Evolutionary conservation across 768 basidiomycete genomes (phyloP).

Genomic region (Steccherinum ochraceum): DNA sequence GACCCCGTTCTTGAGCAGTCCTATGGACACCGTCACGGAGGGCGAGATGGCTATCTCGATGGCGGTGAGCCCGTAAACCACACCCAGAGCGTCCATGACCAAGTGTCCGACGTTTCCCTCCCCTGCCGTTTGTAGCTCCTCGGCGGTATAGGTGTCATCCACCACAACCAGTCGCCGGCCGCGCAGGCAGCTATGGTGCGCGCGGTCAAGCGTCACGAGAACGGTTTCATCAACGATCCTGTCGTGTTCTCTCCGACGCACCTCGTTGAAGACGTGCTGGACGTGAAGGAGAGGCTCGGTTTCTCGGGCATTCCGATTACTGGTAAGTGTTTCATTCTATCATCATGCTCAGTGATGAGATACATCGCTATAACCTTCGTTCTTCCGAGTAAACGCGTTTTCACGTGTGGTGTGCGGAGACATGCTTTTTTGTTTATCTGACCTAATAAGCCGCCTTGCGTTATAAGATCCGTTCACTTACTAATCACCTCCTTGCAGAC

Average conservation of each 20-base stretch:
- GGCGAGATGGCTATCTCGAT: constrained; percentile 88
- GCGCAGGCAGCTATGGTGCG: constrained; percentile 96
- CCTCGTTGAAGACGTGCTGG: constrained; percentile 82
- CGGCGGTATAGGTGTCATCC: constrained; percentile 96
- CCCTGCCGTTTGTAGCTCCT: constrained; percentile 49
- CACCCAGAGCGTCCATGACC: constrained; percentile 3
- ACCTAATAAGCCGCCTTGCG: constrained; percentile 15
- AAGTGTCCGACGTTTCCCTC: constrained; percentile 15
- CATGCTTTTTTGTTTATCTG: constrained; percentile 28
- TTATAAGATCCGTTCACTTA: constrained; percentile 6
- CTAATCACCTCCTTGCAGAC: constrained; percentile 44
- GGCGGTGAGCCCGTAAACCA: constrained; percentile 56
- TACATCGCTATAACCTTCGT: constrained; percentile 69
- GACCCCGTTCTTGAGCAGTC: constrained; percentile 95
- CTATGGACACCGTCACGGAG: constrained; percentile 99
- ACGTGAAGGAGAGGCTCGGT: constrained; percentile 86
- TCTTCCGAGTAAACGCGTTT: constrained; percentile 76
- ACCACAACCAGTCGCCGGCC: constrained; percentile 85
- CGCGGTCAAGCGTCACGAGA: constrained; percentile 96
- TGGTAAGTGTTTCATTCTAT: constrained; percentile 48
- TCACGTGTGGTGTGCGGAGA: constrained; percentile 72
- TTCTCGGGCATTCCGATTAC: constrained; percentile 98
- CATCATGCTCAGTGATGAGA: constrained; percentile 13
- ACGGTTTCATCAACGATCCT: constrained; percentile 96
- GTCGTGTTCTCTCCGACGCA: constrained; percentile 78